Percentiles rank a stretch among this genome's conserved stretches.
Evolutionary conservation across 2,329 filamentous ascomycete species (phyloP).

Genomic region (Thielaviopsis musarum): DNA sequence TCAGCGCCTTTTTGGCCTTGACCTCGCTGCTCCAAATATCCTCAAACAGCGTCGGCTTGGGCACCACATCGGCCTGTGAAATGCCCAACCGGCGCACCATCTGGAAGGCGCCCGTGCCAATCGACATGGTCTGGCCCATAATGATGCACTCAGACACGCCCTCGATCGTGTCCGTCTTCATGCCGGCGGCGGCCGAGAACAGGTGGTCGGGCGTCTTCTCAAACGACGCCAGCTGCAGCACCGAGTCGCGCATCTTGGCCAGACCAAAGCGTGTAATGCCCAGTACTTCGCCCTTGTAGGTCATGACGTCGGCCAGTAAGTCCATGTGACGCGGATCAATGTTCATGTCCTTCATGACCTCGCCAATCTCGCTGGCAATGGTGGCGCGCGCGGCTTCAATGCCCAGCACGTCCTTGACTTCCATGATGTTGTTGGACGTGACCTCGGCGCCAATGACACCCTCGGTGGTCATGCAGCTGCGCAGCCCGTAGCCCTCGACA

Average conservation of each 20-base stretch:
- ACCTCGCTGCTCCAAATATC: constrained; percentile 34
- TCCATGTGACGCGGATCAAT: constrained; percentile 98
- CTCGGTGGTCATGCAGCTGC: constrained; percentile 80
- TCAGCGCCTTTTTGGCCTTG: constrained; percentile 5
- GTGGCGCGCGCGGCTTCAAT: constrained; percentile 87
- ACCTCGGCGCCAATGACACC: constrained; percentile 67
- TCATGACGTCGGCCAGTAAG: constrained; percentile 94
- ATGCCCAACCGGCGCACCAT: constrained; percentile 66
- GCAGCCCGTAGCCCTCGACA: constrained; percentile 88
- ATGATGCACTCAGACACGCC: constrained; percentile 96
- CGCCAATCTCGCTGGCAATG: constrained; percentile 73
- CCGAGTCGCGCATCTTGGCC: constrained; percentile 88
- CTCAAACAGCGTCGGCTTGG: constrained; percentile 53
- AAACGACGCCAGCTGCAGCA: constrained; percentile 86
- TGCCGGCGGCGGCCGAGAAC: constrained; percentile 82
- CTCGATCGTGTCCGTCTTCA: constrained; percentile 83
- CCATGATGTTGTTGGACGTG: constrained; percentile 76
- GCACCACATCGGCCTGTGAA: constrained; percentile 36
- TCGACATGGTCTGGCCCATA: constrained; percentile 84
- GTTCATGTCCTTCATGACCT: constrained; percentile 84
- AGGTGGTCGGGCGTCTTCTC: constrained; percentile 97
- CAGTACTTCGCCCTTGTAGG: constrained; percentile 90
- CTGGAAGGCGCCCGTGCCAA: constrained; percentile 86
- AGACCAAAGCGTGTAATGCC: constrained; percentile 94
- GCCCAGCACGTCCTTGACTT: constrained; percentile 70